Evolutionary conservation across 768 basidiomycete species (phyloP).

Genomic region (Cystofilobasidium bisporidii): DNA sequence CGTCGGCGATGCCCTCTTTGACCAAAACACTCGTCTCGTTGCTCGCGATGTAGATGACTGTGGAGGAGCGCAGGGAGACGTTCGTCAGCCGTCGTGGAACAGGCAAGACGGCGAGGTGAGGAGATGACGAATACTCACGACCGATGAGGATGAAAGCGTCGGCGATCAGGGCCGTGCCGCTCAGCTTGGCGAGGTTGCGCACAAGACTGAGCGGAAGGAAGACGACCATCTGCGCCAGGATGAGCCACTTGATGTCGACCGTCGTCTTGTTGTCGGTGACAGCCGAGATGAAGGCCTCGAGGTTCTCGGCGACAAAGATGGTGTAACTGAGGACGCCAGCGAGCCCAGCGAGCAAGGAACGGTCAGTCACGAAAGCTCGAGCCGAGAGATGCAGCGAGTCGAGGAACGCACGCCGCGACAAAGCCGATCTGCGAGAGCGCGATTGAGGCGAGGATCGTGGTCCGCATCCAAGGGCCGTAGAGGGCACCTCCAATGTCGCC

Average conservation of each 20-base stretch:
- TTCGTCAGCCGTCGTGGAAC: neutral
- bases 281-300: conserved; percentile 71
- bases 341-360: neutral
- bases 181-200: conserved; percentile 88
- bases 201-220: conserved; percentile 84
- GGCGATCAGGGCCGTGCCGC: conserved; percentile 79
- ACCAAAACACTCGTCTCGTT: conserved; percentile 67
- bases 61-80: neutral
- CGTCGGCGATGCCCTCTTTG: conserved; percentile 60
- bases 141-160: conserved; percentile 92
- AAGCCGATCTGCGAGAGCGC: conserved; percentile 57
- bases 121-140: conserved; percentile 37
- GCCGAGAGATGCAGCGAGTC: no score
- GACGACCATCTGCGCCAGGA: conserved; percentile 68
- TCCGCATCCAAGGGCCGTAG: conserved; percentile 89
- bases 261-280: conserved; percentile 62
- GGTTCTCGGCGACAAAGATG: conserved; percentile 82
- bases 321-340: conserved; percentile 48
- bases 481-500: conserved; percentile 82
- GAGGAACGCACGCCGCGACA: conserved; percentile 28
- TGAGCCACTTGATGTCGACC: conserved; percentile 63
- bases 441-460: conserved; percentile 76
- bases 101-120: neutral
- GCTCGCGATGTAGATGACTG: conserved; percentile 44
- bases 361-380: no score